Conservation (phyloP, 345 rosid genomes). For the rapeseed (Brassica napus) region Da-Ae NC_063444.1:49468001-49468500, state of each 20-base stretch:
- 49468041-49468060: conserved; percentile 87
- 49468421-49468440: not conserved
- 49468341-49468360: not conserved
- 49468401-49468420: not conserved
- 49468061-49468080: conserved; percentile 66
- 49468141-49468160: conserved; percentile 5
- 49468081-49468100: conserved; percentile 72
- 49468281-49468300: not conserved
- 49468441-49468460: not conserved
- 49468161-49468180: not conserved
- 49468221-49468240: not conserved
- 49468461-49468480: not conserved
- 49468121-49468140: conserved; percentile 4
- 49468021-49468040: conserved; percentile 77
- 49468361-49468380: not conserved
- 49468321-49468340: not conserved
- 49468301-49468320: not conserved
- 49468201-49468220: not conserved
- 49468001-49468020: conserved; percentile 91
- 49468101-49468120: conserved; percentile 40
- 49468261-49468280: not conserved
- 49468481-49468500: not conserved
- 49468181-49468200: not conserved
- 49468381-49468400: conserved; percentile 1
- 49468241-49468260: not conserved